Evolutionary conservation across 495 filamentous ascomycete species (phyloP), one percentile per base, ranked within the genome.

Genomic region (Penicillium antarcticum): DNA sequence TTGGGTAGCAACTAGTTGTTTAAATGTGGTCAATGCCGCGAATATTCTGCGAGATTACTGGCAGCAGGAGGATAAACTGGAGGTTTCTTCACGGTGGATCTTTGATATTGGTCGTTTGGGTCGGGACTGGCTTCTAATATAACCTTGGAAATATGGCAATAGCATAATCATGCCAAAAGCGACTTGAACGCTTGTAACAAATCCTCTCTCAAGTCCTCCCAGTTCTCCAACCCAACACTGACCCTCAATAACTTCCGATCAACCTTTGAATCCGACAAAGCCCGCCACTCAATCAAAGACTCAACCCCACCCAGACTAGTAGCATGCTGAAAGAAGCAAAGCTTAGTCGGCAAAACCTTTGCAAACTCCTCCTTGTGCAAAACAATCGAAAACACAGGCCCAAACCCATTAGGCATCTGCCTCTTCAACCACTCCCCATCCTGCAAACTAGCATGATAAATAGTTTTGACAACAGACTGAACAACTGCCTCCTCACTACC

Each of bases 291-390:
- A 55, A 96, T 86, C 78, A 96, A 69, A 60, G 87, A 92, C 78
- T 96, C 92, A 13, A 96, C 89, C 3, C 91, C 89, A 2, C 91
- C 91, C 9, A 96, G 66, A 66, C 87, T 91, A 4, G 91, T 96
- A 2, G 92, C 91, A 74, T 96, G 91, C 55, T 92, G 87, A 73
- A 96, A 96, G 40, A 91, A 78, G 21, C 73, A 41, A 60, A 95
- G 61, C 73, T 87, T 83, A 55, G 83, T 86, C 16, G 92, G 92
- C 43, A 96, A 61, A 32, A 68, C 62, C 39, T 75, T 74, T 2
- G 91, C 91, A 40, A 80, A 63, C 7, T 71, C 67, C 56, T 77
- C 74, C 2, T 65, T 69, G 44, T 77, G 72, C 74, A 89, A 75
- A 26, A 69, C 73, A 21, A 95, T 72, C 0, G 84, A 72, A 60